Evolutionary conservation across 345 rosid genomes (phyloP).

Genomic region (Leavenworthia alabamica): DNA sequence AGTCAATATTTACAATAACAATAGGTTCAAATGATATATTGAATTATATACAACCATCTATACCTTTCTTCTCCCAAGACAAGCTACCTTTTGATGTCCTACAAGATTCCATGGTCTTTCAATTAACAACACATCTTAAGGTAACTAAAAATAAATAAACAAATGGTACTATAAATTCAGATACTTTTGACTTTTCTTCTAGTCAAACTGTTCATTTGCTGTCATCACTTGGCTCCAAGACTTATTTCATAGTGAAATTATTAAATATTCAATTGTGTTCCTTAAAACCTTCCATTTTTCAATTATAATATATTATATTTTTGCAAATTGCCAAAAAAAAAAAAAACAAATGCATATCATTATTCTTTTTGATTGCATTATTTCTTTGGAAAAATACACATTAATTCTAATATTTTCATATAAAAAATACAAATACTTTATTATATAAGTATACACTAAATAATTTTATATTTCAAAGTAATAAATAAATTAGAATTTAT

Average conservation of each 20-base stretch:
- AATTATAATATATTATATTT: neutral
- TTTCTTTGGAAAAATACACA: no score
- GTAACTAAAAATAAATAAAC: conserved; percentile 12
- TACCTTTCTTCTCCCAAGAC: conserved; percentile 38
- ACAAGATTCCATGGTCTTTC: conserved; percentile 46
- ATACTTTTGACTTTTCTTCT: neutral
- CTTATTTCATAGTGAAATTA: neutral
- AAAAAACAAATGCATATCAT: neutral
- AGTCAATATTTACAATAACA: conserved; percentile 44
- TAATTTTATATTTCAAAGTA: no score
- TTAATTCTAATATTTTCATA: no score
- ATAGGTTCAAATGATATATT: conserved; percentile 53
- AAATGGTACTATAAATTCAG: neutral
- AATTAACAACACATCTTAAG: conserved; percentile 46
- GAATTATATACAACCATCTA: conserved; percentile 44
- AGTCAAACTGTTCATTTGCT: neutral
- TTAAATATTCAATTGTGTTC: neutral
- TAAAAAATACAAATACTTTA: no score
- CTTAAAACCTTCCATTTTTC: neutral
- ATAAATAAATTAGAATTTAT: no score
- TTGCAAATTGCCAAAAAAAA: neutral
- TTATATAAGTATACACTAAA: no score
- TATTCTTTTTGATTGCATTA: neutral
- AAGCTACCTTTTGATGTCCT: conserved; percentile 30
- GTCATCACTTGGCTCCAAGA: neutral